Evolutionary conservation across 345 rosid species (phyloP).

Genomic region (Eucalyptus microcorys): DNA sequence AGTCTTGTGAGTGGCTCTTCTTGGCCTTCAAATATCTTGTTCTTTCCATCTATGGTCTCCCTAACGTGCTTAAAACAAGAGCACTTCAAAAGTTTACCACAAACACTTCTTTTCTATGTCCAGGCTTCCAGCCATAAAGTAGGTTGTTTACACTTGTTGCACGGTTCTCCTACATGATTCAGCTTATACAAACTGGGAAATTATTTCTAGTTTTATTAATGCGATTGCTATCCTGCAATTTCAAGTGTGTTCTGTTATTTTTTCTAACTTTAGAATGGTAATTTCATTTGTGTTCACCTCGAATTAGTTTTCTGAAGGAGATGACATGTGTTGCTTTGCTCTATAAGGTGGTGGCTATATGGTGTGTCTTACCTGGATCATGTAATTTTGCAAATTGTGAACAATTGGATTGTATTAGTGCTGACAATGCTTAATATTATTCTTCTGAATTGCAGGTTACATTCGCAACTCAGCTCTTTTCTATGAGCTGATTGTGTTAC

Average conservation of each 20-base stretch:
- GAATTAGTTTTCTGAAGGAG: neutral
- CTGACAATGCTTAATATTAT: neutral
- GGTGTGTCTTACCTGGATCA: neutral
- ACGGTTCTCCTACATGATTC: neutral
- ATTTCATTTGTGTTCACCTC: neutral
- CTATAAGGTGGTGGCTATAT: neutral
- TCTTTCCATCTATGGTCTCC: neutral
- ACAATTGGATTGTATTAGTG: neutral
- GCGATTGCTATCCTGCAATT: neutral
- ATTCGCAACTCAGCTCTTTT: neutral
- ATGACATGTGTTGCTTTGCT: neutral
- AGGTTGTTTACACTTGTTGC: neutral
- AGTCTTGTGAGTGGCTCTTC: neutral
- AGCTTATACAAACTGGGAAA: neutral
- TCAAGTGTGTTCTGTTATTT: neutral
- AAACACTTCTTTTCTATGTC: neutral
- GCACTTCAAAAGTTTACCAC: neutral
- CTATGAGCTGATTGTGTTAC: neutral
- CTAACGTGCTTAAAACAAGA: neutral
- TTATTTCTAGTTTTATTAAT: neutral
- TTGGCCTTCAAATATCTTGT: neutral
- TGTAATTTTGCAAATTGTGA: neutral
- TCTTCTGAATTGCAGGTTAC: neutral
- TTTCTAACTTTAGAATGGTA: neutral
- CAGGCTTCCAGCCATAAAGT: neutral